Base-by-base conservation (phyloP, 176 grass and related monocot genomes). In the Eremochloa ophiuroides region DNA sequence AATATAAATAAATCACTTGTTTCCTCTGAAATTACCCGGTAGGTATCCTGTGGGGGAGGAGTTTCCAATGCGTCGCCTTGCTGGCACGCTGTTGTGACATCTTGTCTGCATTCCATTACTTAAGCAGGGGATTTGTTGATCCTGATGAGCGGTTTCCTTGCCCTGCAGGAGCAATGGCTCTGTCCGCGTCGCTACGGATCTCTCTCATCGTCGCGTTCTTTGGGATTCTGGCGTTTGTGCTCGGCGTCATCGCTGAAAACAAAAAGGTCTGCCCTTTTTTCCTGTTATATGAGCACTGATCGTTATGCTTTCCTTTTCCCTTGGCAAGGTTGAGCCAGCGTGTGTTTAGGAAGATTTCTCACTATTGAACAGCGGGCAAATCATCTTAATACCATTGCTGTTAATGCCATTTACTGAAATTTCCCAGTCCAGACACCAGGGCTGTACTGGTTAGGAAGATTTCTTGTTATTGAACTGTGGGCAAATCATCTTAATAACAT, bases 211-310 rank as follows among this genome's bases (percentile, higher is more conserved):
- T 89, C 67, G 9, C 86, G 2, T 76, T 84, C 47, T 86, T 97
- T 25, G 89, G 87, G 9, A 6, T 76, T 39, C 80, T 97, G 27
- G 60, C 94, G 0, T 94, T 94, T 17, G 4, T 90, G 7, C 82
- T 97, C 56, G 91, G 85, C 48, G 91, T 97, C 16, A 20, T 94
- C 53, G 87, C 91, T 1, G 94, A 97, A 84, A 94, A 90, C 42
- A 94, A 97, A 82, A 97, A 97, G 94, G 94, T 97, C 23, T 37
- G 51, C 41, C 28, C 48, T 75, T 53, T 53, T 65, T 44, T 20
- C 62, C 50, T 83, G 44, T 74, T 80, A 13, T 76, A 8, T 56
- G 34, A 67, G 12, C 2, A 23, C 27, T 42, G 50, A 20, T 38
- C 33, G 1, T n/a, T 39, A 11, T 28, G 23, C 47, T 16, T 8